Conservation (phyloP, 495 filamentous ascomycete species). For the Aeminium ludgeri region DNA sequence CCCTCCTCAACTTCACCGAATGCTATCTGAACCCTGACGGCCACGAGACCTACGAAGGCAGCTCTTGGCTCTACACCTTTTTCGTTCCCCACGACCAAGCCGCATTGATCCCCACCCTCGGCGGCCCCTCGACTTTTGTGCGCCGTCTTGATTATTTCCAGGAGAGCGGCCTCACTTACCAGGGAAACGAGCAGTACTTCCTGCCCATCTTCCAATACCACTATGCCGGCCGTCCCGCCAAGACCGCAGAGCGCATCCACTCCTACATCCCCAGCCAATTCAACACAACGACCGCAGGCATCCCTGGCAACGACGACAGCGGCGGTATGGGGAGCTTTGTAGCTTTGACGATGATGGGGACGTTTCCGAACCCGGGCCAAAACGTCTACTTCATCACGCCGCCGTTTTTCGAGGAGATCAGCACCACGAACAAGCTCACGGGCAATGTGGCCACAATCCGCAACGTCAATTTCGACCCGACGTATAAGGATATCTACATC, state of each 20-base stretch:
- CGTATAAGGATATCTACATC: slow-evolving; percentile 36
- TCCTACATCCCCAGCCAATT: slow-evolving; percentile 28
- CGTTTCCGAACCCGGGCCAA: slow-evolving; percentile 28
- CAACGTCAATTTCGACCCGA: slow-evolving; percentile 46
- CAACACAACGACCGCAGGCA: slow-evolving; percentile 19
- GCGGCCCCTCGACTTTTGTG: slow-evolving; percentile 25
- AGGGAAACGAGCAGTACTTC: slow-evolving; percentile 29
- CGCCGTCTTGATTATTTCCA: slow-evolving; percentile 27
- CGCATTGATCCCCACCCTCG: slow-evolving; percentile 22
- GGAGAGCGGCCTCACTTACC: slow-evolving; percentile 24
- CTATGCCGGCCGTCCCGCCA: slow-evolving; percentile 28
- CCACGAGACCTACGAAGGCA: slow-evolving; percentile 25
- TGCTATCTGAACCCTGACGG: slow-evolving; percentile 46
- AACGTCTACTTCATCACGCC: slow-evolving; percentile 29
- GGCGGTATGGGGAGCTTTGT: slow-evolving; percentile 29
- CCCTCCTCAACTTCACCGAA: slow-evolving; percentile 33
- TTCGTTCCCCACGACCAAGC: slow-evolving; percentile 29
- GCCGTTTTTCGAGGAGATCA: slow-evolving; percentile 24
- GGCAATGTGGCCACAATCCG: slow-evolving; percentile 42
- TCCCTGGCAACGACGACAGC: slow-evolving; percentile 27
- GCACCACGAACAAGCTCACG: slow-evolving; percentile 43
- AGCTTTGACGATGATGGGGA: slow-evolving; percentile 27
- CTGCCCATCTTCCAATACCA: slow-evolving; percentile 30
- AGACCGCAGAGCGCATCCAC: slow-evolving; percentile 23
- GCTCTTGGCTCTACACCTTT: slow-evolving; percentile 24